Evolutionary conservation across 148 eudicot species (phyloP), one percentile per base, ranked within the genome.

Genomic region (Silene uniflora): DNA sequence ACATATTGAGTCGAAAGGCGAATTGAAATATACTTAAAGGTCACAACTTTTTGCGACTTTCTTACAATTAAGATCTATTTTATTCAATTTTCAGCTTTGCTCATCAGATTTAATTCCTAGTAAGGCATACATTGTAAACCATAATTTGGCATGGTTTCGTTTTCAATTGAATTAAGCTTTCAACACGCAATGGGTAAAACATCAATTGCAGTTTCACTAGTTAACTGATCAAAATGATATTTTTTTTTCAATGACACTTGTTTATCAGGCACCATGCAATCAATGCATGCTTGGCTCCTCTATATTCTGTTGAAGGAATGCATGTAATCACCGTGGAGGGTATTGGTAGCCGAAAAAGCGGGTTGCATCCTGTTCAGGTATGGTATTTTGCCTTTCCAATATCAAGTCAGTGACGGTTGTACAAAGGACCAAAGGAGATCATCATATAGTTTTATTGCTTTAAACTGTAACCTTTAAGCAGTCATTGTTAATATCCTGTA

Each of bases 241-340:
- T 32, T 32, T 32, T 32, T 32, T 32, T 4, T 5, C 35, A 32
- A 29, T 49, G 54, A 35, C 75, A 60, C 63, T 74, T 55, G 55
- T 59, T 76, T 69, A 76, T 35, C 87, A 93, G 98, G 88, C 98
- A 93, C 76, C 76, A 75, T 73, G 93, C 98, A 47, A 78, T 93
- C 52, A 93, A 93, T 86, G 96, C 98, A 69, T 96, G 97, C 91
- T 88, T 96, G 85, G 89, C 98, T 75, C 98, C 98, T 56, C 75
- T 93, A 22, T 93, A 93, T 80, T 89, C 98, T 27, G 92, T 93
- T 10, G 98, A 93, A 86, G 98, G 98, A 81, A 91, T 91, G 98
- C 98, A 93, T 82, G 91, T 93, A n/a, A 89, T 96, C 81, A 96
- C 99, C n/a, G 91, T 92, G 77, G 99, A 96, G 83, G 99, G 99